A percentile compares a stretch with the other conserved stretches of the same genome.
phyloP scores from a whole-genome alignment of 2,329 filamentous ascomycete genomes.

The Cladosporium sphaerospermum region DNA sequence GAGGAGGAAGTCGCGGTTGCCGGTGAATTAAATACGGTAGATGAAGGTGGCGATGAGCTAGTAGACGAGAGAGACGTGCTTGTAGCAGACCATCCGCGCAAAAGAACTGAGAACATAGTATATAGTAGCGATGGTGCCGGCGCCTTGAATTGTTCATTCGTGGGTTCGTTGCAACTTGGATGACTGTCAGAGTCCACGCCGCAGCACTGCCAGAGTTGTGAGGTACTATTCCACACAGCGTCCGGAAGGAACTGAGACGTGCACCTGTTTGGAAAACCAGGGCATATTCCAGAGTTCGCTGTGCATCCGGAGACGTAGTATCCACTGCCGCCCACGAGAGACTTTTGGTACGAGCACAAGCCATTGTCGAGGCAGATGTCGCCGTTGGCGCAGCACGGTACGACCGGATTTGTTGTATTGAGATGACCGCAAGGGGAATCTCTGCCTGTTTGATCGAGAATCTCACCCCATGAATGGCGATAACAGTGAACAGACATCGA shows the following conservation, averaged over 20 bases:
- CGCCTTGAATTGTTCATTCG: not conserved
- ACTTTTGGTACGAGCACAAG: conserved; percentile 1
- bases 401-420: not conserved
- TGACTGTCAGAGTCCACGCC: not conserved
- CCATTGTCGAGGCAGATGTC: not conserved
- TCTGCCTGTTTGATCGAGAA: not conserved
- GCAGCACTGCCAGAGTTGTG: not conserved
- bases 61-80: too few relatives aligned
- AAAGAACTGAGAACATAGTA: not conserved
- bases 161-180: not conserved
- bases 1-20: too few relatives aligned
- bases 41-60: too few relatives aligned
- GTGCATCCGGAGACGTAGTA: conserved; percentile 1
- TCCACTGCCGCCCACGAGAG: not conserved
- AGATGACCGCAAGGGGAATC: not conserved
- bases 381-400: not conserved
- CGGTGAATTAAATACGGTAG: too few relatives aligned
- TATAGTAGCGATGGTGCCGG: not conserved
- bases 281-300: not conserved
- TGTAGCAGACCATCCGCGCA: too few relatives aligned
- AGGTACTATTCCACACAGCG: not conserved
- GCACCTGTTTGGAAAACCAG: not conserved
- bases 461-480: not conserved
- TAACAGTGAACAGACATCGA: not conserved
- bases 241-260: not conserved